Evolutionary conservation across 257 asterid species (phyloP), one percentile per base, ranked within the genome.

Genomic region (Primulina tabacum): DNA sequence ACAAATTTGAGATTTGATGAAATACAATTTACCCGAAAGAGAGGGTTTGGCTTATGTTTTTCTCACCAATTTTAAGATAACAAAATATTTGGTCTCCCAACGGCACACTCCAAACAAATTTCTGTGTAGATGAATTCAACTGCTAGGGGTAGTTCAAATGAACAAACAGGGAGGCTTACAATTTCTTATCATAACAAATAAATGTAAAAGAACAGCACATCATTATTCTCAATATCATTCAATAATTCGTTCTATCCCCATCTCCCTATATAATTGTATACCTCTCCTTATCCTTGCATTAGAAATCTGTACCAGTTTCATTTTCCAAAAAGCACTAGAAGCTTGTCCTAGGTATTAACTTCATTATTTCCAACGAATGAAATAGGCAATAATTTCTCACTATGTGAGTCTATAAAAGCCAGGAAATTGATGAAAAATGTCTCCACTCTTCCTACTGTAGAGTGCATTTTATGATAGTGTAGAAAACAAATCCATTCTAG

Each of bases 1-100:
- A 67, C 63, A 67, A n/a, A n/a, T 17, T 37, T 30, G 35, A 30
- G 33, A 66, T 53, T 67, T 9, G 35, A 9, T 69, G 67, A 71
- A 50, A 60, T 17, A 28, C 28, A 38, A 50, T 28, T 33, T 60
- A 64, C 56, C 52, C 53, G 32, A 26, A 69, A 68, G 20, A 30
- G 63, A 68, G 40, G 70, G 26, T 16, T 35, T 55, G 66, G 29
- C 60, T 65, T 24, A 40, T 71, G 8, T 32, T 33, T 6, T 53
- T 17, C 52, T 20, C 62, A 59, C 53, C 38, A 32, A 20, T 26
- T 10, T 29, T 40, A 53, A 55, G 62, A 68, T 17, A 5, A 16
- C 50, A 11, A 32, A 43, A 63, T 9, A 9, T 28, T 47, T 24
- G 61, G 29, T 33, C 37, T 37, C 37, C 58, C 16, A 29, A 52